These are phyloP conservation scores for Cicer yamashitae DNA, from an alignment of 306 rosid genomes.

Conservation along the genomic window DNA sequence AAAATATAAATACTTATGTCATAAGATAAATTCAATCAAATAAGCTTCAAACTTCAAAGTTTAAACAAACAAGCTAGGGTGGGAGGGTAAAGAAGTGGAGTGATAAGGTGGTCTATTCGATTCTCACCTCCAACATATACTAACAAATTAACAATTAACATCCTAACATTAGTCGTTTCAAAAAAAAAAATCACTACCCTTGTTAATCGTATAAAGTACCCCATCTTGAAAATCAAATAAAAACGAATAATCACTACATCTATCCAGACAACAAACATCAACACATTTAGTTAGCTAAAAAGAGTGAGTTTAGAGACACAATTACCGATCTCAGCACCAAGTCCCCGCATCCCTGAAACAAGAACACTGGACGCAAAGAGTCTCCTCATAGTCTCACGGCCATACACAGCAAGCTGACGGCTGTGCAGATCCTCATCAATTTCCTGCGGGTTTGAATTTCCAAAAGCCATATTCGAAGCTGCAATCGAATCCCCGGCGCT, in stretches of 20 bases:
- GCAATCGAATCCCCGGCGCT: slow-evolving; percentile 46
- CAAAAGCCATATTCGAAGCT: slow-evolving; percentile 66
- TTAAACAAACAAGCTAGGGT: background rate
- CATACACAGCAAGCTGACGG: slow-evolving; percentile 98
- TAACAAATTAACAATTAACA: no score
- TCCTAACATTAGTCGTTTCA: no score
- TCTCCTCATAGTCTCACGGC: slow-evolving; percentile 94
- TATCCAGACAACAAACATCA: background rate
- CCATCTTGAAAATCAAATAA: background rate
- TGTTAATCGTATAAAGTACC: background rate
- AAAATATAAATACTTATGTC: background rate
- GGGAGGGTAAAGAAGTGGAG: no score
- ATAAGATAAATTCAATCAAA: background rate
- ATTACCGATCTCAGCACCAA: slow-evolving; percentile 96
- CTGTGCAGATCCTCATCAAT: slow-evolving; percentile 99
- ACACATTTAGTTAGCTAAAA: background rate
- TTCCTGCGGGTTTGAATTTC: slow-evolving; percentile 59
- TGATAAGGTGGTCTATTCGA: no score
- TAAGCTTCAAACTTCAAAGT: background rate
- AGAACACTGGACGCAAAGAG: slow-evolving; percentile 86
- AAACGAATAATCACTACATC: background rate
- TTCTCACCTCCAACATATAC: no score
- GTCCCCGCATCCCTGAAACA: slow-evolving; percentile 89
- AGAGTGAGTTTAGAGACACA: background rate
- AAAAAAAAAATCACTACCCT: background rate